Evolutionary conservation across 306 rosid genomes (phyloP).

Genomic region (Sicyos edulis): DNA sequence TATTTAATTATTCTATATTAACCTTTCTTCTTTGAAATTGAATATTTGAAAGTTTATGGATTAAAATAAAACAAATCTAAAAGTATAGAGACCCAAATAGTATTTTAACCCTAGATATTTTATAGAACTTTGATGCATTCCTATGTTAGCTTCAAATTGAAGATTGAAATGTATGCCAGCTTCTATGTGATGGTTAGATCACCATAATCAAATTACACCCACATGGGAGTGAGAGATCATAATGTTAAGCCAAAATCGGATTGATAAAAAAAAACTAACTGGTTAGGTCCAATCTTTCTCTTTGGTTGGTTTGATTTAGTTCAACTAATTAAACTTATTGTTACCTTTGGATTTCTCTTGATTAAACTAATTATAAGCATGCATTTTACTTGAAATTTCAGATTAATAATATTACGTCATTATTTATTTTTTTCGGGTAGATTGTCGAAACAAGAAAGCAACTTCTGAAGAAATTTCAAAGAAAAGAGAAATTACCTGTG

Average conservation of each 20-base stretch:
- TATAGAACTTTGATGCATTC: too few species aligned
- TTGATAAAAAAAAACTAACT: not conserved
- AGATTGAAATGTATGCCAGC: not conserved
- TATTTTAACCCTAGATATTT: too few species aligned
- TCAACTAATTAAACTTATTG: not conserved
- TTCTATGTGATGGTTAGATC: not conserved
- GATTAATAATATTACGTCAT: not conserved
- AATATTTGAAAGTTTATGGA: too few species aligned
- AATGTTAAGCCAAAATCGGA: not conserved
- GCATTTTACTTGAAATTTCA: not conserved
- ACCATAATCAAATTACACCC: not conserved
- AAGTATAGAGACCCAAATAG: too few species aligned
- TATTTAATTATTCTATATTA: too few species aligned
- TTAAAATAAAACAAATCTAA: too few species aligned
- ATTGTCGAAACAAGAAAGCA: slow-evolving; percentile 65
- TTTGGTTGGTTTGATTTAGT: not conserved
- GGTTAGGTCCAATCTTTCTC: not conserved
- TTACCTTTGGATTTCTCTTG: too few species aligned
- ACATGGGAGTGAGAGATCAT: not conserved
- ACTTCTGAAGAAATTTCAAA: slow-evolving; percentile 51
- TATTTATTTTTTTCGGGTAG: slow-evolving; percentile 32
- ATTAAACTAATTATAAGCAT: too few species aligned
- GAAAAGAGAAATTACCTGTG: slow-evolving; percentile 34
- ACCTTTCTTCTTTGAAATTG: too few species aligned
- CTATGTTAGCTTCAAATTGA: too few species aligned